Evolutionary conservation across 2,329 filamentous ascomycete species (phyloP), one percentile per base, ranked within the genome.

Genomic region (Xylariomycetidae sp.): DNA sequence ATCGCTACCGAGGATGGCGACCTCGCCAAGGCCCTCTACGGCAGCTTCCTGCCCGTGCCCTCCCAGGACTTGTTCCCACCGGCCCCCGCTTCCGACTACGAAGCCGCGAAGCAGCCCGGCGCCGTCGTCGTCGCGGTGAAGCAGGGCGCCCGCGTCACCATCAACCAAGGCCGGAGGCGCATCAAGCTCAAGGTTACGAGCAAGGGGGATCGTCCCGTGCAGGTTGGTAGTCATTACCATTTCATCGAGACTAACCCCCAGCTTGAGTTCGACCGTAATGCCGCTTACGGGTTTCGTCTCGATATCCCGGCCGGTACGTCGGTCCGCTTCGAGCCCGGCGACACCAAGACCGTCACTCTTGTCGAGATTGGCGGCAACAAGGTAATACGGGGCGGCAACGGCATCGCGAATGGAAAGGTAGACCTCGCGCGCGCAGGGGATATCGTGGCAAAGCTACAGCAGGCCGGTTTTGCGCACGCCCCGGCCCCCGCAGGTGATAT

Each of bases 201-300:
- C 60, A 85, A 76, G 50, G 90, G 90, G 6, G 90, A 97, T 60
- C 71, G 90, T 19, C 90, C 90, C 2, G 84, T 96, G 40, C 89
- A 96, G 70, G 84, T 89, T 39, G 90, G 90, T 19, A 94, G 88
- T 19, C 90, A 97, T 63, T 97, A 95, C 59, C 90, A 96, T 63
- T 94, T 97, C 58, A 79, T 94, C 53, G 90, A 97, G 66, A 84
- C 81, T n/a, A 97, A 97, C 61, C 86, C 88, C 1, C 78, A 86
- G 58, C 73, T 97, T 31, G 77, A 85, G 41, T 97, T 97, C 58
- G 90, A 97, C 62, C 85, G 90, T 16, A 66, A 77, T 31, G 78
- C 77, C 46, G 78, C 88, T 1, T 92, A 92, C 53, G 90, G 90
- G 5, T 94, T 78, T 62, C 77, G 88, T 9, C 72, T 97, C 11